Conservation (phyloP, 129 eudicot genomes). For the Tagetes erecta region DNA sequence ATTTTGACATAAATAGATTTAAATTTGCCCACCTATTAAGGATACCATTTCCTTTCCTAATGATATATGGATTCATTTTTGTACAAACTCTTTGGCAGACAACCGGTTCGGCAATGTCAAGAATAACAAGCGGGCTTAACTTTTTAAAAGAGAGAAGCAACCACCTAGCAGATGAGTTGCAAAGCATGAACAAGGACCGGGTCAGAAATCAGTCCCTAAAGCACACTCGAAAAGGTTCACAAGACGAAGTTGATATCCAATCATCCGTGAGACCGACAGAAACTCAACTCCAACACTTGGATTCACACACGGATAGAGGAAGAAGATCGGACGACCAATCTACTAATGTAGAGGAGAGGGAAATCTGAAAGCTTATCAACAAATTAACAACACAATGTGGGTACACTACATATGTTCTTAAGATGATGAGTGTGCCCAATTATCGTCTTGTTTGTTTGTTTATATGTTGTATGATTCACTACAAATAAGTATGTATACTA, state of each 20-base stretch:
- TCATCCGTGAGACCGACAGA: conserved; percentile 17
- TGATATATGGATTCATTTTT: too few species aligned
- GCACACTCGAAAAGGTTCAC: conserved; percentile 34
- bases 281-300: conserved; percentile 21
- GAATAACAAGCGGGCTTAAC: conserved; percentile 77
- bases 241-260: conserved; percentile 31
- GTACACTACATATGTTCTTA: background rate
- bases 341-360: background rate
- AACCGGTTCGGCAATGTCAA: conserved; percentile 58
- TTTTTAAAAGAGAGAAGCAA: conserved; percentile 77
- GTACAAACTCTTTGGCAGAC: conserved; percentile 40
- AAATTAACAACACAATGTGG: conserved; percentile 11
- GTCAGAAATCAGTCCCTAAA: conserved; percentile 34
- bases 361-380: conserved; percentile 17
- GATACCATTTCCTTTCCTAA: too few species aligned
- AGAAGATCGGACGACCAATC: conserved; percentile 24
- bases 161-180: conserved; percentile 66
- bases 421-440: conserved; percentile 15
- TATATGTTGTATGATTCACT: conserved; percentile 23
- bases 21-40: too few species aligned
- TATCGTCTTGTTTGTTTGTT: conserved; percentile 20
- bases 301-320: conserved; percentile 23
- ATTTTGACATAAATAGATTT: too few species aligned
- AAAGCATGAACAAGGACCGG: conserved; percentile 52
- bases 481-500: conserved; percentile 1